Evolutionary conservation across 1,139 yeast genomes (phyloP).

Genomic region (Geotrichum armillariae): DNA sequence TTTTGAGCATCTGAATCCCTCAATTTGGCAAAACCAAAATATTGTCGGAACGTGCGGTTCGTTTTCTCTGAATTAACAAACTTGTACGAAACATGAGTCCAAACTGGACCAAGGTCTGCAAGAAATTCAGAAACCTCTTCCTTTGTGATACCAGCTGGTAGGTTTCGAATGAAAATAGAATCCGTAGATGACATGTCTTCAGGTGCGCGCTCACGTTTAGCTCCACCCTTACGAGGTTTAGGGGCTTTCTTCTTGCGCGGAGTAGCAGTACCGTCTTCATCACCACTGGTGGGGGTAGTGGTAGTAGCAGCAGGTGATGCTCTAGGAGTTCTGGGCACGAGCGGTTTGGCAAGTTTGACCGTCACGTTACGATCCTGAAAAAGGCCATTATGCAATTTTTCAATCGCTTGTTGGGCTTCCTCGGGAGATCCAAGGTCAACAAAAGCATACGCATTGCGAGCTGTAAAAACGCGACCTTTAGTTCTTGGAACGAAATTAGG

Average conservation of each 20-base stretch:
- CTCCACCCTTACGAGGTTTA: no score
- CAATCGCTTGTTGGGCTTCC: constrained; percentile 50
- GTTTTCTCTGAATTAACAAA: constrained; percentile 1
- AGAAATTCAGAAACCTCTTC: constrained; percentile 35
- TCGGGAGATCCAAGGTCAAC: constrained; percentile 56
- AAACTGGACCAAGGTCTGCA: constrained; percentile 28
- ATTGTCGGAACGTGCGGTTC: constrained; percentile 7
- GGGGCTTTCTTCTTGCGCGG: constrained; percentile 2
- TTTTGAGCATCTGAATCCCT: constrained; percentile 46
- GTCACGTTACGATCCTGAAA: constrained; percentile 50
- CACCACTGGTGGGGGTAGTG: constrained; percentile 1
- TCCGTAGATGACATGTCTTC: constrained; percentile 29
- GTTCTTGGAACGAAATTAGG: constrained; percentile 21
- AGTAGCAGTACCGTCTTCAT: background rate
- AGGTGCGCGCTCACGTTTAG: constrained; percentile 25
- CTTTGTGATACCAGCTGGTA: constrained; percentile 41
- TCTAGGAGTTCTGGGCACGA: constrained; percentile 15
- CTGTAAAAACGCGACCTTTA: constrained; percentile 1
- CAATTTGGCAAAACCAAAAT: constrained; percentile 56
- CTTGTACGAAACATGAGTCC: constrained; percentile 15
- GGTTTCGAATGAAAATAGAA: constrained; percentile 53
- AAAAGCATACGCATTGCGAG: constrained; percentile 41
- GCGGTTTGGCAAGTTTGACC: constrained; percentile 50
- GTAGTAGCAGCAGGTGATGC: constrained; percentile 7
- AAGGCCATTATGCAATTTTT: constrained; percentile 48